Conservation (phyloP, 306 rosid genomes). For the Cotoneaster glaucophyllus region DNA sequence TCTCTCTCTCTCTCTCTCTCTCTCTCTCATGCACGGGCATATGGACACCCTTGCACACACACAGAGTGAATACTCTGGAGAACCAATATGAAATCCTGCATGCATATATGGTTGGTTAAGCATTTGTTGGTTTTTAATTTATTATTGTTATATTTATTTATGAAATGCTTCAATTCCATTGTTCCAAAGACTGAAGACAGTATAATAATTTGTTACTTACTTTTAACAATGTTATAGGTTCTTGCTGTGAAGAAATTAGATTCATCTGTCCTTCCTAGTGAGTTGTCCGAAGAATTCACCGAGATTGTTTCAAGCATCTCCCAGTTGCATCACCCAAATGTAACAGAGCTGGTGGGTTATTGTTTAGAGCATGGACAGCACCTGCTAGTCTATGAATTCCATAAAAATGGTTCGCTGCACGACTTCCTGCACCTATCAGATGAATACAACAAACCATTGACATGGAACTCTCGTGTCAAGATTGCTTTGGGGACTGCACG, state of each 20-base stretch:
- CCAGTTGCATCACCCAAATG: conserved; percentile 78
- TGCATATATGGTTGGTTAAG: neutral
- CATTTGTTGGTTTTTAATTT: neutral
- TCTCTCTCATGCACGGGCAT: neutral
- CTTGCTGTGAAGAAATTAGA: conserved; percentile 93
- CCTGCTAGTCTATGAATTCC: conserved; percentile 83
- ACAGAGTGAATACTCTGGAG: neutral
- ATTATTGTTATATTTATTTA: neutral
- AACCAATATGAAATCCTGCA: neutral
- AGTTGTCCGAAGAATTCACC: conserved; percentile 50
- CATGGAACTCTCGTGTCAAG: conserved; percentile 96
- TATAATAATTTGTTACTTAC: neutral
- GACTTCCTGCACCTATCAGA: conserved; percentile 88
- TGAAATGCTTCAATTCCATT: neutral
- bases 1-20: too few relatives aligned
- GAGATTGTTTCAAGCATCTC: conserved; percentile 71
- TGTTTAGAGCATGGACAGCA: conserved; percentile 96
- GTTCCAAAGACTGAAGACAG: neutral
- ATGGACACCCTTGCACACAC: neutral
- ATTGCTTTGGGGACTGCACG: conserved; percentile 96
- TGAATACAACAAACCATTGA: conserved; percentile 78
- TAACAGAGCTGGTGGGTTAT: conserved; percentile 88
- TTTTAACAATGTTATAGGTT: conserved; percentile 48
- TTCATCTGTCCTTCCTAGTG: conserved; percentile 59
- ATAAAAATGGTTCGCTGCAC: conserved; percentile 75